phyloP scores from a whole-genome alignment of 371 early-diverging fungal genomes.

The Saksenaea vasiformis region DNA sequence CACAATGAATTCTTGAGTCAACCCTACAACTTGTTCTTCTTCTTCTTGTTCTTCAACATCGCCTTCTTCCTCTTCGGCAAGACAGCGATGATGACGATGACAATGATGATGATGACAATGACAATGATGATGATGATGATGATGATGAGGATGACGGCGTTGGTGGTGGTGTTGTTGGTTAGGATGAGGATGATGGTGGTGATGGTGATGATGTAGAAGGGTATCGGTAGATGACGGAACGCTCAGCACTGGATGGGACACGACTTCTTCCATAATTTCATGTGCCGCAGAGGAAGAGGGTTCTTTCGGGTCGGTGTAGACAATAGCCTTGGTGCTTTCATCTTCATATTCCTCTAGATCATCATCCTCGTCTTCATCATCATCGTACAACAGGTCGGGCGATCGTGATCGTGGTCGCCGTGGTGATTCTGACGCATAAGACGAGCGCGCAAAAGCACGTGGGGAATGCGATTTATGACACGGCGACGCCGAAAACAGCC shows the following conservation, averaged over 20 bases:
- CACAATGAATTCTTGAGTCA: constrained; percentile 75
- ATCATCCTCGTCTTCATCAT: constrained; percentile 4
- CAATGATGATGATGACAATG: constrained; percentile 4
- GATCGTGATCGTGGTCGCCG: constrained; percentile 7
- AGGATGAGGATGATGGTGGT: no score
- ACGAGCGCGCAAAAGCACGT: constrained; percentile 12
- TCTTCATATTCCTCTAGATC: constrained; percentile 2
- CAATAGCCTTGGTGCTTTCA: not conserved
- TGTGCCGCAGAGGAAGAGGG: constrained; percentile 8
- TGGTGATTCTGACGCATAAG: not conserved
- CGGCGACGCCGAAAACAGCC: constrained; percentile 3
- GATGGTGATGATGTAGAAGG: not conserved
- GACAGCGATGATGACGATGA: constrained; percentile 2
- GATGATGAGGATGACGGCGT: not conserved
- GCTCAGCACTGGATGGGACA: constrained; percentile 3
- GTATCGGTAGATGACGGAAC: not conserved
- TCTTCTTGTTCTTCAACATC: no score
- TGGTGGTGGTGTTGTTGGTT: not conserved
- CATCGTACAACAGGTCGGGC: not conserved
- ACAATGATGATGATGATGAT: not conserved
- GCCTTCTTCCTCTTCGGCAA: constrained; percentile 8
- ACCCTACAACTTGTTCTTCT: constrained; percentile 8
- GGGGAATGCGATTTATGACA: not conserved
- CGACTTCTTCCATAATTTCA: constrained; percentile 1
- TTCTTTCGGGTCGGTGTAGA: constrained; percentile 9